Conservation (phyloP, 176 grass and related monocot genomes). For the Alloteropsis semialata region DNA sequence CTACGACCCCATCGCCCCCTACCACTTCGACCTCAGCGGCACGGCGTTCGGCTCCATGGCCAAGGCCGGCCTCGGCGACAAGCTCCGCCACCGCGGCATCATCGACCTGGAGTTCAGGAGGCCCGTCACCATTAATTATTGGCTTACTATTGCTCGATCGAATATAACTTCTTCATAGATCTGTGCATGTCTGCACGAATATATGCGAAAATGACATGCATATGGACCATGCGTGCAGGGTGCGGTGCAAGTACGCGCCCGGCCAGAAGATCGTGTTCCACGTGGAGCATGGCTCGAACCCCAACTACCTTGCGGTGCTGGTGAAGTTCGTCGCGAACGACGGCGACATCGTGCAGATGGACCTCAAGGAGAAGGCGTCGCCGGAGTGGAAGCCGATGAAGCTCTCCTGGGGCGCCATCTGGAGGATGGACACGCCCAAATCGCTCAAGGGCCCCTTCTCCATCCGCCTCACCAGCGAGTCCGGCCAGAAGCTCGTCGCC, state of each 20-base stretch:
- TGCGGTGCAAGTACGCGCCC: constrained; percentile 49
- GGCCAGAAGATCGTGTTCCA: constrained; percentile 70
- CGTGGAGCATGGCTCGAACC: constrained; percentile 53
- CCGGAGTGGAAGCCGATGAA: constrained; percentile 44
- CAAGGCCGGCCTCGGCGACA: constrained; percentile 30
- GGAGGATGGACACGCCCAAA: constrained; percentile 41
- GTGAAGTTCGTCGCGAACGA: constrained; percentile 63
- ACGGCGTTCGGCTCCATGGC: constrained; percentile 67
- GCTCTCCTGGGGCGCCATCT: constrained; percentile 65
- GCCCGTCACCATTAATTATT: background rate
- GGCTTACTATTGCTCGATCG: background rate
- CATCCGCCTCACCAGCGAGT: constrained; percentile 62
- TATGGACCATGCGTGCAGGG: constrained; percentile 27
- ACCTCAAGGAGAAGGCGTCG: constrained; percentile 30
- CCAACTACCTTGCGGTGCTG: constrained; percentile 56
- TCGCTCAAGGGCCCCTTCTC: constrained; percentile 57
- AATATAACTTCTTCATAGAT: background rate
- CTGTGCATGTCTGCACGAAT: background rate
- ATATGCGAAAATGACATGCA: background rate
- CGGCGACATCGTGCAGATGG: constrained; percentile 60
- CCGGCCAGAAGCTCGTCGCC: constrained; percentile 55
- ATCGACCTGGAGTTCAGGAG: constrained; percentile 59
- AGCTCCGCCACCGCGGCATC: constrained; percentile 58
- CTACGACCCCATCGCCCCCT: constrained; percentile 51
- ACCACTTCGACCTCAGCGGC: constrained; percentile 77